Base-by-base conservation (phyloP, 2,329 filamentous ascomycete genomes). In the Dactylellina drechsleri region DNA sequence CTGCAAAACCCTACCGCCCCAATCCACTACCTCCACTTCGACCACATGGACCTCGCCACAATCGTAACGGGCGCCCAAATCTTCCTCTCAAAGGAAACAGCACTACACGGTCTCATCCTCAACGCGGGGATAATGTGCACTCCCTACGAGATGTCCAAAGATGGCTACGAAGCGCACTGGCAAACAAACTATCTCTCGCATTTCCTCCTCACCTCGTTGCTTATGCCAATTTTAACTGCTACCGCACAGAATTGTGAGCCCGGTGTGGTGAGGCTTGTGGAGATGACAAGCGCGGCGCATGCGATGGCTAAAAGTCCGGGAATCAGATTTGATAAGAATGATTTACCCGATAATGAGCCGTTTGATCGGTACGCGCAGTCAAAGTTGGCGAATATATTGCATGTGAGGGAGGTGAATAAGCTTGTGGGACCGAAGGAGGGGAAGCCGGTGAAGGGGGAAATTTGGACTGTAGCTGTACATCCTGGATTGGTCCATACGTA, bases 101-200 rank as follows among this genome's bases (percentile, higher is more conserved):
- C 71, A 2, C 62, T 78, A 15, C 73, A 80, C 20, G 80, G 80
- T 7, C 53, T 73, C 12, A 60, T 73, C n/a, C 62, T 72, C 23
- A 76, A 76, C 49, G 67, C 66, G 2, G 67, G 66, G 7, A 67
- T 76, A 15, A 76, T 72, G 66, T 67, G 62, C 20, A 72, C 66
- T 0, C 60, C 66, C 18, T 67, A 52, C 41, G 53, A 72, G 18
- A 26, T 73, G 28, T 76, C 76, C 10, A 66, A 61, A 15, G 66
- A 77, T 49, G 78, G 78, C 4, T 79, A 82, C 20, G 82, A 84
- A 62, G 77, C 79, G 3, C 81, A 85, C 65, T 82, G 85, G 1
- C 84, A 82, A 6, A 82, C 83, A n/a, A 86, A 86, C 78, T 83
- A 86, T 72, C 75, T 86, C 12, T 83, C 84, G 0, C 83, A 86